Base-by-base conservation (phyloP, 805 yeast genomes). In the Vanderwaltozyma yarrowii region DNA sequence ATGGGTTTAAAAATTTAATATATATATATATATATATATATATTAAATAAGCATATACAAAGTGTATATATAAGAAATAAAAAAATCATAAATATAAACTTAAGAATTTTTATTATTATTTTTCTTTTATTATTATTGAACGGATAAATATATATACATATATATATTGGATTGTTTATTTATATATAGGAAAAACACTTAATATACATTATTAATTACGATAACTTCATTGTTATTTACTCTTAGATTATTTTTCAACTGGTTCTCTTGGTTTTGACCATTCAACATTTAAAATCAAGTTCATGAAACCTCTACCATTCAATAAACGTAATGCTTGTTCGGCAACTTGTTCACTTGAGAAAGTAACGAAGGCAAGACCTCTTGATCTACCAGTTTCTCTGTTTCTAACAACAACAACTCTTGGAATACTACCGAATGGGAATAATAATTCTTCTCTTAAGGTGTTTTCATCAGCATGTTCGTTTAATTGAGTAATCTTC, bases 281-380 rank as follows among this genome's bases (percentile, higher is more conserved):
- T 46, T 74, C 80, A 45, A 74, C 72, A 48, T 67, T 71, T 63
- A 82, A 70, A 59, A 89, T 87, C 74, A 89, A 71, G 55, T 80
- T 82, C 74, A 81, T 83, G 73, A 81, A 82, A 72, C 96, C 95
- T 69, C 77, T 81, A 55, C 96, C 96, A 61, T 92, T 73, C 64
- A 87, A 72, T 45, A 60, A 59, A 45, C 81, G 78, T 64, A 81
- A 68, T 37, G 96, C 97, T 47, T 60, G 62, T 64, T 82, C 79
- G 32, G 97, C 98, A 49, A 66, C 67, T 41, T 63, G 61, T 56
- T 76, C 76, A 40, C 78, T 71, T 42, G 71, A 74, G 61, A 83
- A 83, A 43, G 89, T 80, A 47, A 88, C 94, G 63, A 85, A 92
- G 5, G 97, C 97, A 63, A 89, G 78, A 57, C 99, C 99, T 67